These are phyloP conservation scores for Rhodosorus marinus DNA, from an alignment of 23 red algal genomes.

Conservation along the genomic window DNA sequence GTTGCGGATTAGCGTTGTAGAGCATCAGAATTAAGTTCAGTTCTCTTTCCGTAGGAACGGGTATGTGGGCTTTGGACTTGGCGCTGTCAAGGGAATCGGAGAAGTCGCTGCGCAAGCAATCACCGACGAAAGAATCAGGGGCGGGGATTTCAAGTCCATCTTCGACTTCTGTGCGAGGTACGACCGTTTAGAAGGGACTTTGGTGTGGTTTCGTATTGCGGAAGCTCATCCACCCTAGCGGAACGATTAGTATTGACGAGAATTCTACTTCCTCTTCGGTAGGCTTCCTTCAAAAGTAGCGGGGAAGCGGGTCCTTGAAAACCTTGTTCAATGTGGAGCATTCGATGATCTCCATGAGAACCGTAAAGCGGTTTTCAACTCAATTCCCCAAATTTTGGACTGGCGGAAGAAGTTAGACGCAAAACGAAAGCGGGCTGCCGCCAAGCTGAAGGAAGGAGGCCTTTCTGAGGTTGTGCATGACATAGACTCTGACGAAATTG, in stretches of 20 bases:
- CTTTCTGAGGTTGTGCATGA: not conserved
- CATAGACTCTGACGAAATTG: not conserved
- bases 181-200: slow-evolving; percentile 37
- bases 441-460: not conserved
- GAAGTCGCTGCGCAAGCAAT: slow-evolving; percentile 30
- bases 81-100: slow-evolving; percentile 66
- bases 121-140: too few species aligned
- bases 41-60: not conserved
- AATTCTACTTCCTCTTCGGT: too few species aligned
- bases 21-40: not conserved
- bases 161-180: slow-evolving; percentile 1
- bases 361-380: slow-evolving; percentile 42
- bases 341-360: slow-evolving; percentile 68
- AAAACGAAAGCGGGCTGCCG: not conserved
- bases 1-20: too few species aligned
- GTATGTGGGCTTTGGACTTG: slow-evolving; percentile 37
- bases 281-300: too few species aligned
- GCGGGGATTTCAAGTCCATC: too few species aligned
- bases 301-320: slow-evolving; percentile 52
- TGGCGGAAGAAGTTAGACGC: slow-evolving; percentile 2
- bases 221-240: too few species aligned
- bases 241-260: slow-evolving; percentile 20
- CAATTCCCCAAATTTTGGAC: slow-evolving; percentile 18
- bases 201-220: slow-evolving; percentile 57
- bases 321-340: slow-evolving; percentile 46